Conservation (phyloP, 441 rosid genomes). For the Eutrema salsugineum region DNA sequence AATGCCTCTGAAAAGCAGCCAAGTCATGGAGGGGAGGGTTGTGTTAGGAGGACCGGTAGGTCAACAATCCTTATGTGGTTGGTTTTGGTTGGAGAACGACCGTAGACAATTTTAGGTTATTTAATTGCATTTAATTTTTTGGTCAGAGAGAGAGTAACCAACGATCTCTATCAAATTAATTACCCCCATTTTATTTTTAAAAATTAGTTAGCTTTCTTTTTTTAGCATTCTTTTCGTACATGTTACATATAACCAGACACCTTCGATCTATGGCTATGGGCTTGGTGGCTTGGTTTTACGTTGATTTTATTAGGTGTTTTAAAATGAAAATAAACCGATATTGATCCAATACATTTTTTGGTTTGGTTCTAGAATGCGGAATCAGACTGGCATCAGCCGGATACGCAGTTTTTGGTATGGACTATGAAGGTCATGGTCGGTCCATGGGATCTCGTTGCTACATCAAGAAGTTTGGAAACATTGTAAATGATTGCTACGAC, state of each 20-base stretch:
- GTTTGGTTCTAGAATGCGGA: constrained; percentile 59
- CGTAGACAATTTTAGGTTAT: background rate
- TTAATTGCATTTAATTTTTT: background rate
- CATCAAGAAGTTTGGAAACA: constrained; percentile 76
- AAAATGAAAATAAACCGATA: background rate
- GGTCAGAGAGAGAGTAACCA: background rate
- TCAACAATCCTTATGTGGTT: constrained; percentile 25
- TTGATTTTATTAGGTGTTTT: background rate
- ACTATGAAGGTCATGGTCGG: constrained; percentile 88
- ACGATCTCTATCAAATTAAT: background rate
- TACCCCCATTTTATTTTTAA: background rate
- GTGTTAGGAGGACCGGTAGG: constrained; percentile 23
- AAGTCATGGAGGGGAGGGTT: constrained; percentile 1
- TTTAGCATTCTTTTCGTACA: too few relatives aligned
- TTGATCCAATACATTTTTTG: constrained; percentile 6
- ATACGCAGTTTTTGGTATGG: constrained; percentile 80
- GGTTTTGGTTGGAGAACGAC: constrained; percentile 28
- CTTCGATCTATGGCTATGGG: background rate
- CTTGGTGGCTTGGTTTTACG: background rate
- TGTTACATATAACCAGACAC: background rate
- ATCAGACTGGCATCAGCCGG: constrained; percentile 63
- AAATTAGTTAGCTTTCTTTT: background rate
- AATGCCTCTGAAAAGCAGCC: constrained; percentile 14
- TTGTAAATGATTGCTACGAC: constrained; percentile 61
- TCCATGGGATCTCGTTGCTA: constrained; percentile 84